These are phyloP conservation scores for Trebouxiophyceae sp. DNA, from an alignment of 163 green algal genomes.

Conservation along the genomic window DNA sequence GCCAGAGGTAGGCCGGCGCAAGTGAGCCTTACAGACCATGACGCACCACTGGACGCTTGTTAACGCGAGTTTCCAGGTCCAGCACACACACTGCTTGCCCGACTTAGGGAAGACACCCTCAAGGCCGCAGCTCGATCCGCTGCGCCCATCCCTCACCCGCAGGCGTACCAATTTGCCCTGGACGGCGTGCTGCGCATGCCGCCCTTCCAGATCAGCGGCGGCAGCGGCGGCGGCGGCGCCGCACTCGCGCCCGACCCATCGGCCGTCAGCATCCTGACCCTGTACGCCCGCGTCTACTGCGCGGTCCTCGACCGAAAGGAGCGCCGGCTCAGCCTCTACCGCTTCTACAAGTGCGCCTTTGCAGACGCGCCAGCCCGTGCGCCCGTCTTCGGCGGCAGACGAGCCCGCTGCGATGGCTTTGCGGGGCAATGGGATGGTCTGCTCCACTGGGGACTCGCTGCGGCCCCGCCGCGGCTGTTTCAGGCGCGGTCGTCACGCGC, in stretches of 20 bases:
- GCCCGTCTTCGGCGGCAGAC: not conserved
- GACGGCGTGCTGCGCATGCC: conserved; percentile 12
- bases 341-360: conserved; percentile 22
- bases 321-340: conserved; percentile 13
- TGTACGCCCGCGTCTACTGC: conserved; percentile 28
- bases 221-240: not conserved
- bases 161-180: conserved; percentile 20
- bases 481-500: not conserved
- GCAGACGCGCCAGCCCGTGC: too few relatives aligned
- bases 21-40: too few relatives aligned
- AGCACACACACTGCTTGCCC: too few relatives aligned
- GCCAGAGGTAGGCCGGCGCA: too few relatives aligned
- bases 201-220: conserved; percentile 17
- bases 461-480: too few relatives aligned
- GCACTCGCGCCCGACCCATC: conserved; percentile 1
- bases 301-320: conserved; percentile 12
- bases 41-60: too few relatives aligned
- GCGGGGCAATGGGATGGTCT: not conserved
- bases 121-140: too few relatives aligned
- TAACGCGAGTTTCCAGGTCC: too few relatives aligned
- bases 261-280: conserved; percentile 10
- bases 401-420: not conserved
- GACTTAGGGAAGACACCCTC: too few relatives aligned
- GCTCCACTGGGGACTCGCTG: not conserved
- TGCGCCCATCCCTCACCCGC: too few relatives aligned